Evolutionary conservation across 352 stramenopile genomes (phyloP), one percentile per base, ranked within the genome.

Genomic region (Globisporangium spiculum): DNA sequence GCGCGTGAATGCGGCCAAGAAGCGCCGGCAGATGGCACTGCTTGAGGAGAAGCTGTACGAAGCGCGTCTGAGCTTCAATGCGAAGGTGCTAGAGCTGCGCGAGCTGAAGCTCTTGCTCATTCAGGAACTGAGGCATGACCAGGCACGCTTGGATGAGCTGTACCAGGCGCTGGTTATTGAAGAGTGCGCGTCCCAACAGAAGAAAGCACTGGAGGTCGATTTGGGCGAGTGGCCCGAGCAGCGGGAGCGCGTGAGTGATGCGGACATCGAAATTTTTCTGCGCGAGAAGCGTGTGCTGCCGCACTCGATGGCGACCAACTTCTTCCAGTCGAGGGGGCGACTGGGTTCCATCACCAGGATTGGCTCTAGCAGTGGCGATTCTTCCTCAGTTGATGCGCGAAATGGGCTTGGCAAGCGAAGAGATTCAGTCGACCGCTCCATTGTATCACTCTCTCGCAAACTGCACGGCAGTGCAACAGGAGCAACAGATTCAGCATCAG

Each of bases 1-100:
- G 70, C 90, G 86, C 32, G 84, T 98, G 24, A 97, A 98, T 56
- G 87, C 92, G 3, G 82, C 82, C 26, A 97, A 94, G 70, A 98
- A 98, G 65, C 68, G 88, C 14, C 69, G 81, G n/a, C 88, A 97
- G 63, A 93, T 96, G 75, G 86, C 86, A 34, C 72, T 96, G 20
- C 76, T 97, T 0, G 86, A 96, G 66, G 88, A 96, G 67, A 77
- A 70, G 46, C 71, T 98, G 54, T 91, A 97, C 72, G 69, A 83
- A 38, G 77, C 96, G 20, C 79, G 88, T 9, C 77, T 97, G 50
- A 66, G 73, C 5, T 98, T 98, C 70, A 98, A 98, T 68, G 79
- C 89, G 24, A 93, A 96, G 60, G 79, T 98, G 32, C 77, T 98
- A 1, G 83, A 92, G 50, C 81, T 98, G 60, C 88, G 94, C 16